phyloP scores from a whole-genome alignment of 2,329 filamentous ascomycete genomes.

The Neurospora sp. region DNA sequence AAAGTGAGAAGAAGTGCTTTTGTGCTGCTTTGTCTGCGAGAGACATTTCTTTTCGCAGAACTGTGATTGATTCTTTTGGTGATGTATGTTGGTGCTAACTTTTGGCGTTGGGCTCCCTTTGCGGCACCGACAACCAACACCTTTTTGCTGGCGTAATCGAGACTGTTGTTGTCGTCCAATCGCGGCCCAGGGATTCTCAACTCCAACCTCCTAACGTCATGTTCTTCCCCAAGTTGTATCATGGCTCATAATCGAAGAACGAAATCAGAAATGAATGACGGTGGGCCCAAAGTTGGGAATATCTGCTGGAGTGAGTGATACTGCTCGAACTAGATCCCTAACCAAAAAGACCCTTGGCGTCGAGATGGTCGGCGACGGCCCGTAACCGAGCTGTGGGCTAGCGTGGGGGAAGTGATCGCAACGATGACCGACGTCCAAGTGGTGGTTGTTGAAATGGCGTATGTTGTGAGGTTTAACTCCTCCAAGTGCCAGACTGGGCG shows the following conservation, averaged over 20 bases:
- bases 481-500: slow-evolving; percentile 1
- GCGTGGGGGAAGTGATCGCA: slow-evolving; percentile 3
- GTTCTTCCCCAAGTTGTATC: slow-evolving; percentile 10
- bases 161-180: background rate
- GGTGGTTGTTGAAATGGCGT: slow-evolving; percentile 4
- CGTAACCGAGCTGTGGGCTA: background rate
- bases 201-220: slow-evolving; percentile 13
- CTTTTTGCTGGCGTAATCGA: background rate
- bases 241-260: slow-evolving; percentile 14
- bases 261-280: background rate
- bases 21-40: slow-evolving; percentile 4
- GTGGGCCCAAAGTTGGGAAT: background rate
- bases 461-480: background rate
- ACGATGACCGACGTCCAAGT: slow-evolving; percentile 3
- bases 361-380: slow-evolving; percentile 2
- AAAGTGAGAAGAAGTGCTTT: slow-evolving; percentile 15
- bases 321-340: slow-evolving; percentile 12
- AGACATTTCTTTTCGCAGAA: background rate
- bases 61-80: background rate
- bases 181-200: slow-evolving; percentile 2
- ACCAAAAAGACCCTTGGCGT: slow-evolving; percentile 11
- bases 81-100: background rate
- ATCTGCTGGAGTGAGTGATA: slow-evolving; percentile 11
- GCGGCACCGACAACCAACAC: background rate
- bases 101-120: background rate